Conservation (phyloP, 345 rosid genomes). For the Pseudoturritis turrita region DNA sequence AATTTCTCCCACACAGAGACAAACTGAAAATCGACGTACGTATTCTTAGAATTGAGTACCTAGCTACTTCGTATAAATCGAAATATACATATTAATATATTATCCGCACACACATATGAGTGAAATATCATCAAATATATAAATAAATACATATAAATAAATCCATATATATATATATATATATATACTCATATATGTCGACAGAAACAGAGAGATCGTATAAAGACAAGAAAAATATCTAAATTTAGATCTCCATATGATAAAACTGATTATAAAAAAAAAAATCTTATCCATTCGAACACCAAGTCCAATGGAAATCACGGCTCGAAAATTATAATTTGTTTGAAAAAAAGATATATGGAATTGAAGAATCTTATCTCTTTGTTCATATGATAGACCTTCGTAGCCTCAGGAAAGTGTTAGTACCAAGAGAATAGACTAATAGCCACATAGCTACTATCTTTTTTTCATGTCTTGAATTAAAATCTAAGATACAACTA, state of each 20-base stretch:
- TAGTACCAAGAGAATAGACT: conserved; percentile 13
- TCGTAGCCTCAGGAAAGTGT: conserved; percentile 23
- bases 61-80: not conserved
- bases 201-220: conserved; percentile 6
- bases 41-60: not conserved
- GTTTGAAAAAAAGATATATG: not conserved
- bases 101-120: not conserved
- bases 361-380: conserved; percentile 26
- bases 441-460: conserved; percentile 19
- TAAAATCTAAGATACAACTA: not conserved
- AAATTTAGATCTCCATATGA: conserved; percentile 8
- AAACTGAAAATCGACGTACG: not conserved
- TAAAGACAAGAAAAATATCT: conserved; percentile 22
- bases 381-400: conserved; percentile 4
- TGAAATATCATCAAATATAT: too few relatives aligned
- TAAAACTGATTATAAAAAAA: not conserved
- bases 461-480: not conserved
- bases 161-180: not conserved
- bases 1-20: not conserved
- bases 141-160: too few relatives aligned
- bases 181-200: conserved; percentile 2
- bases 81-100: not conserved
- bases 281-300: conserved; percentile 20
- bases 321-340: not conserved
- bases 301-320: conserved; percentile 21